Base-by-base conservation (phyloP, 257 asterid genomes). In the Scutellaria minor region DNA sequence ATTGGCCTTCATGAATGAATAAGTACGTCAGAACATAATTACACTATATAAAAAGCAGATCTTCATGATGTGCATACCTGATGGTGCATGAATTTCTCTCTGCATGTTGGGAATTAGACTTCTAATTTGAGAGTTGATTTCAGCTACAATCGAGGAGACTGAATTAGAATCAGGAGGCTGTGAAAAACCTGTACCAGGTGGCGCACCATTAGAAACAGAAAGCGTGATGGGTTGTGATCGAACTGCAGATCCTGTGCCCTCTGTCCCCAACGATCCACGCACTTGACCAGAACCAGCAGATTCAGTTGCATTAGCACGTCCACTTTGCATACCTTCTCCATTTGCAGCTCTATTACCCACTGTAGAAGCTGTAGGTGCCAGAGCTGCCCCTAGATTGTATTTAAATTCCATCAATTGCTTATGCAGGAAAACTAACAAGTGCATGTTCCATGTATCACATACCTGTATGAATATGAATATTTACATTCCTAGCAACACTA, bases 381-480 rank as follows among this genome's bases (percentile, higher is more conserved):
- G 69, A 7, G 87, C 45, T 59, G 86, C 75, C 66, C 90, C 91
- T 86, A 73, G 55, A 81, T 51, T 56, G 42, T 55, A 18, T 22
- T 71, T 18, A 7, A 15, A 54, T 61, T 37, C 18, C 64, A 58
- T 50, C 39, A 75, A 48, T 40, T 40, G 44, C 72, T 56, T 18
- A 9, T 20, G 20, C 71, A 62, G 35, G 56, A 71, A 71, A 62
- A 60, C 41, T 52, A 18, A 74, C 54, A 31, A 6, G 39, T 20
- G 35, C 41, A 59, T 70, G 15, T 57, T 63, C 63, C n/a, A 45
- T 35, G 55, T 35, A 60, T 24, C 68, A 54, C 82, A 15, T 83
- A 90, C 98, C 97, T 27, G 97, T 53, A 74, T 90, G 97, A 72
- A 93, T 90, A 71, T 93, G 98, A 75, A 90, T 89, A 79, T 90